A percentile compares a stretch with the other conserved stretches of the same genome.
phyloP scores from a whole-genome alignment of 768 basidiomycete species.

The Tricholoma furcatifolium region DNA sequence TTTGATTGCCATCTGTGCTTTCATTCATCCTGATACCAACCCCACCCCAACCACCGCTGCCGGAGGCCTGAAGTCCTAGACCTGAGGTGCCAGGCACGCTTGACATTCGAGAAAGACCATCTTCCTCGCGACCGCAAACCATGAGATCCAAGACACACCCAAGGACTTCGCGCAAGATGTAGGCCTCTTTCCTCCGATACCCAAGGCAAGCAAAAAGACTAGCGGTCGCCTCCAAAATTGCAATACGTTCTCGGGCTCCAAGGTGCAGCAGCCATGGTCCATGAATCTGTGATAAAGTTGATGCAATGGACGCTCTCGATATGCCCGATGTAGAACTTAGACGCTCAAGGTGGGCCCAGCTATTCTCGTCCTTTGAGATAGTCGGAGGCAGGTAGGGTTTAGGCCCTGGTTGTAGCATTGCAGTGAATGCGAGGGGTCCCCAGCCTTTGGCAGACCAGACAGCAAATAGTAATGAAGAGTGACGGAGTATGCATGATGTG shows the following conservation, averaged over 20 bases:
- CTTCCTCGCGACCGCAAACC: conserved; percentile 81
- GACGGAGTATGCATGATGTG: conserved; percentile 65
- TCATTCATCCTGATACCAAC: conserved; percentile 76
- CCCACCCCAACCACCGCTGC: conserved; percentile 42
- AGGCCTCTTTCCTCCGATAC: conserved; percentile 85
- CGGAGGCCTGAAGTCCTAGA: conserved; percentile 43
- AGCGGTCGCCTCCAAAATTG: conserved; percentile 66
- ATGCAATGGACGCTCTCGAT: conserved; percentile 64
- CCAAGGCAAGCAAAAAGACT: conserved; percentile 80
- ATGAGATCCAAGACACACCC: conserved; percentile 83
- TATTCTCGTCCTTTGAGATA: conserved; percentile 44
- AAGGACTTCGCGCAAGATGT: conserved; percentile 81
- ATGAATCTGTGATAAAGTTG: conserved; percentile 67
- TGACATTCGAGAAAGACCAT: conserved; percentile 46
- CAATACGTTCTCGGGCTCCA: conserved; percentile 71
- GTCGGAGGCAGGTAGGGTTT: conserved; percentile 61
- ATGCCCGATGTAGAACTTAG: conserved; percentile 70
- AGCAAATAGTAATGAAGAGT: conserved; percentile 70
- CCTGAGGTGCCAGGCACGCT: conserved; percentile 40
- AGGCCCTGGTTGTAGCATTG: conserved; percentile 67
- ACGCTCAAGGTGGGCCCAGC: conserved; percentile 58
- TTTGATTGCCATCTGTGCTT: conserved; percentile 76
- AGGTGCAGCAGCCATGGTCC: conserved; percentile 88
- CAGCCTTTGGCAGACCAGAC: conserved; percentile 88
- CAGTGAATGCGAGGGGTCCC: conserved; percentile 74